Base-by-base conservation (phyloP, 2,329 filamentous ascomycete species). In the Colletotrichum kahawae region DNA sequence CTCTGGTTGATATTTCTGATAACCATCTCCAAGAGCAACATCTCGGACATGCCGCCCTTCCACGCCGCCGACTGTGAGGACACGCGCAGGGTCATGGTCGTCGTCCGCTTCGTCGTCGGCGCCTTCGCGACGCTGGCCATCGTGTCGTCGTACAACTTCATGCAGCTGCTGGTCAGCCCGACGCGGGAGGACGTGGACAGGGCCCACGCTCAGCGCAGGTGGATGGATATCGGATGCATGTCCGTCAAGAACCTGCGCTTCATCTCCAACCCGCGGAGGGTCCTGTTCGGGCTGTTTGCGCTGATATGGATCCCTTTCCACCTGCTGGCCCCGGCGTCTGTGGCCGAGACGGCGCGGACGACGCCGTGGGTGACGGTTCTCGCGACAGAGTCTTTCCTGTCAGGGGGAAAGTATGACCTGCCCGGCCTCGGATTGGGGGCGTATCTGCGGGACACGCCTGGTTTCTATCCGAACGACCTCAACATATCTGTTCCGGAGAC, bases 161-260 rank as follows among this genome's bases (percentile, higher is more conserved):
- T 77, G 77, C 78, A 79, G 66, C 33, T 77, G 5, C 29, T 78
- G 8, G 75, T 64, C n/a, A 60, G 74, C 7, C 78, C 78, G 3
- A 71, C 74, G 12, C 69, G 77, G 1, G 31, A 38, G 4, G 76
- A 78, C 33, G 21, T 78, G 13, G 86, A 91, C 63, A 77, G 76
- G 16, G 88, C 88, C 0, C 90, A 92, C 80, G 65, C 76, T 0
- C 76, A 78, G 62, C 79, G 82, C 2, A 80, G 77, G 18, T 87
- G 84, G 84, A 78, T 90, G 1, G 84, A 87, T 38, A 85, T 89
- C 59, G 87, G 89, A 0, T 78, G 88, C 3, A 80, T 84, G 8
- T 87, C 85, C 38, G 31, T 84, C 4, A 80, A 85, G 2, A 88
- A 87, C 74, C 74, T 78, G n/a, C 66, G 65, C 5, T 67, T 81